Base-by-base conservation (phyloP, 1,284 basidiomycete genomes). In the Fomitopsis betulina region DNA sequence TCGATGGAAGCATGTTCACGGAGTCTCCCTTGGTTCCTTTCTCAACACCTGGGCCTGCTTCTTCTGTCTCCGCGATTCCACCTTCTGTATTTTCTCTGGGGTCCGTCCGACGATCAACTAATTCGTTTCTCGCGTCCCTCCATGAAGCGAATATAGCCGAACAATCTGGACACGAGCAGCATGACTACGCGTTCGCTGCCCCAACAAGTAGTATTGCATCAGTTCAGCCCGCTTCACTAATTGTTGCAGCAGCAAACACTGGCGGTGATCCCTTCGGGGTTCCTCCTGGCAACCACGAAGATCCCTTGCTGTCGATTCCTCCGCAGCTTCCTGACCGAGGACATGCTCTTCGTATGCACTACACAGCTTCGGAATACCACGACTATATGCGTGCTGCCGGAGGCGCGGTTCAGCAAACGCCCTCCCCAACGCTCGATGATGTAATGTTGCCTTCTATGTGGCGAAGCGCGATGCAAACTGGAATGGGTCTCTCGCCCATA, bases 1-100 rank as follows among this genome's bases (percentile, higher is more conserved):
- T 17, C 43, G 23, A 27, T 17, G 23, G 21, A n/a, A 39, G n/a
- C 2, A 12, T 39, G 21, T 33, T 30, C 27, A 21, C 15, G 10
- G 51, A 42, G 27, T 25, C 56, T 50, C 33, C 15, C 21, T 21
- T 21, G 4, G 25, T 63, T 7, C 75, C 73, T 2, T 77, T 75
- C 59, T 75, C 76, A 0, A 74, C 69, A 37, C 73, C 73, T 47
- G 75, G 73, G 32, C 73, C 75, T 25, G 65, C 62, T 35, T 68
- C 69, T 55, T 43, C 54, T 38, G 39, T 67, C 19, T 30, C n/a
- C 43, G 33, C 53, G 37, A 25, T 43, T 17, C 19, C 53, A 2
- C 53, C 53, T 33, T 35, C 49, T 8, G 19, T 21, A 4, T 35
- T 51, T 51, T 32, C 32, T 19, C 49, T 51, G 32, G 49, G n/a